phyloP scores from a whole-genome alignment of 176 grass and related monocot species.

The Guadua angustifolia region DNA sequence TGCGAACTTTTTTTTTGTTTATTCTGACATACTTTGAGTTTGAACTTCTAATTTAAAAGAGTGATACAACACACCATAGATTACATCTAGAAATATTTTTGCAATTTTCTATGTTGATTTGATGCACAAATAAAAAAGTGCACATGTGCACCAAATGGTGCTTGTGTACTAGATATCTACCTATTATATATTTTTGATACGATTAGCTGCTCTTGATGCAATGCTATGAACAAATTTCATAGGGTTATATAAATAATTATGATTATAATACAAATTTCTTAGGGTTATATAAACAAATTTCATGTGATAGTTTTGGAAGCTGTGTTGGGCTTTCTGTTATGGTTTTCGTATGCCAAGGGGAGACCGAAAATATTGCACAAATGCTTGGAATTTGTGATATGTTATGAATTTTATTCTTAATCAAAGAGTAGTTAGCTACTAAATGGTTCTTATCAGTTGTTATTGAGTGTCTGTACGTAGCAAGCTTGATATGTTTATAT shows the following conservation, averaged over 20 bases:
- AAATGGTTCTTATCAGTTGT: conserved; percentile 7
- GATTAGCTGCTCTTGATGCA: background rate
- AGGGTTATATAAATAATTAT: conserved; percentile 10
- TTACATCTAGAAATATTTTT: no score
- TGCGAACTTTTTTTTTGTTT: no score
- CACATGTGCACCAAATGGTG: no score
- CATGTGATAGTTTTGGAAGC: background rate
- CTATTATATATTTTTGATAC: background rate
- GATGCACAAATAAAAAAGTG: no score
- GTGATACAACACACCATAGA: no score
- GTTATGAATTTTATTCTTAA: conserved; percentile 12
- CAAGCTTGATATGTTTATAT: conserved; percentile 1
- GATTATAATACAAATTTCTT: background rate
- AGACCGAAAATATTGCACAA: background rate
- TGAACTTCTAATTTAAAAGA: no score
- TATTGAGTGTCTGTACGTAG: background rate
- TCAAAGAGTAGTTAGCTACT: background rate
- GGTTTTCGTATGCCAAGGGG: background rate
- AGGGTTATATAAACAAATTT: background rate
- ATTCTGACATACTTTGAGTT: no score
- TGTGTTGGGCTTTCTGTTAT: conserved; percentile 27
- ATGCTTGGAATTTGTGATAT: background rate
- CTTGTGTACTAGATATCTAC: no score
- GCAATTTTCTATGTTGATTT: no score
- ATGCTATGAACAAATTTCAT: background rate